Conservation (phyloP, 495 filamentous ascomycete species). For the Penicillium taxi region DNA sequence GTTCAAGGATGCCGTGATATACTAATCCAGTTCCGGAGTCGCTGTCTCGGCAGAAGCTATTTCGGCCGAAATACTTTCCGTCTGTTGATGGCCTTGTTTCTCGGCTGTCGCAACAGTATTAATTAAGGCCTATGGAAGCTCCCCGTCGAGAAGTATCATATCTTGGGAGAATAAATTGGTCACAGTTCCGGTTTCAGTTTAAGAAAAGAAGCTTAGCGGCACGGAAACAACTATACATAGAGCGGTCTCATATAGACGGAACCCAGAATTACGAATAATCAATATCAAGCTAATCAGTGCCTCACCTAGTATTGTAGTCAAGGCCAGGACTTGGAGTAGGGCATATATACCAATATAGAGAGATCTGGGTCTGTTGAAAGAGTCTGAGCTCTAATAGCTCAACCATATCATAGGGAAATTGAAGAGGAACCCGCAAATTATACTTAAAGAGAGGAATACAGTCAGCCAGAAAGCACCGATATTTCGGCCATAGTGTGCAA, state of each 20-base stretch:
- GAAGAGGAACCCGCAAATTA: not conserved
- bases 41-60: too few species aligned
- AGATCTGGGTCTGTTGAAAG: not conserved
- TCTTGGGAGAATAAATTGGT: not conserved
- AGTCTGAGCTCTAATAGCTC: not conserved
- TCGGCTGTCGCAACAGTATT: too few species aligned
- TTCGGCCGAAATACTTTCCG: too few species aligned
- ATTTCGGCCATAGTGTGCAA: too few species aligned
- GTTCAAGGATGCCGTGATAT: too few species aligned
- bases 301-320: too few species aligned
- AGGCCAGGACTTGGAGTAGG: not conserved
- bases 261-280: not conserved
- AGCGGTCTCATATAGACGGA: not conserved
- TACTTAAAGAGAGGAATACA: not conserved
- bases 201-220: not conserved
- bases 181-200: not conserved
- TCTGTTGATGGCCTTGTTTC: too few species aligned
- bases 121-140: not conserved
- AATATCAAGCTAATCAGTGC: not conserved
- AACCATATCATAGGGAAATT: not conserved
- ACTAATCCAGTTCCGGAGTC: too few species aligned
- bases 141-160: not conserved
- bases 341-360: not conserved
- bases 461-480: too few species aligned
- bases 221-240: not conserved